Conservation (phyloP, 2,329 filamentous ascomycete genomes). For the Claviceps sorghi region DNA sequence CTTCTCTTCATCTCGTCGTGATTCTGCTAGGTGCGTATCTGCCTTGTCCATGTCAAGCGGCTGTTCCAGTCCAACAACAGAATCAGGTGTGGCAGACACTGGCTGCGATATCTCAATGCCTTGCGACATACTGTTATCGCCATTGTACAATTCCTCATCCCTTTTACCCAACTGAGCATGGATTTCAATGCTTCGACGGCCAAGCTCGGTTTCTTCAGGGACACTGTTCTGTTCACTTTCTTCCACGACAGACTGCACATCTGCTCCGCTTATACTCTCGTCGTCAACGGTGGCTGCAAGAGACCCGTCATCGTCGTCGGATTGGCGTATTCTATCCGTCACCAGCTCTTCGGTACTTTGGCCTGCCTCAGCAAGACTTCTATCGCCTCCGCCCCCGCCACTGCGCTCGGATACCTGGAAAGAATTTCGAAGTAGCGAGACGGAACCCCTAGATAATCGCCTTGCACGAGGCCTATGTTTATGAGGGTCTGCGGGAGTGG, state of each 20-base stretch:
- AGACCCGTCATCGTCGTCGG: constrained; percentile 33
- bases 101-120: neutral
- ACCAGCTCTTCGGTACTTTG: constrained; percentile 35
- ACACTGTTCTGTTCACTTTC: constrained; percentile 8
- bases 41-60: neutral
- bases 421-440: constrained; percentile 27
- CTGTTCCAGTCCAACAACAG: neutral
- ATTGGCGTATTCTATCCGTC: constrained; percentile 15
- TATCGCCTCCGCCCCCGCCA: constrained; percentile 4
- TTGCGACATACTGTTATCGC: neutral
- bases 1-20: neutral
- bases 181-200: constrained; percentile 23
- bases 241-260: constrained; percentile 14
- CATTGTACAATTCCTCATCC: neutral
- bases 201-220: neutral
- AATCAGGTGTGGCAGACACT: neutral
- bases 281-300: constrained; percentile 44
- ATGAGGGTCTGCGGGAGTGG: constrained; percentile 13
- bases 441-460: constrained; percentile 34
- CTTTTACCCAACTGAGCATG: constrained; percentile 21
- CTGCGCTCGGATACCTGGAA: constrained; percentile 21
- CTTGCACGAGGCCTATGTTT: constrained; percentile 26
- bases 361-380: constrained; percentile 11
- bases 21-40: neutral
- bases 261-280: constrained; percentile 29